Evolutionary conservation across 2,329 filamentous ascomycete species (phyloP).

Genomic region (Xylariales sp.): DNA sequence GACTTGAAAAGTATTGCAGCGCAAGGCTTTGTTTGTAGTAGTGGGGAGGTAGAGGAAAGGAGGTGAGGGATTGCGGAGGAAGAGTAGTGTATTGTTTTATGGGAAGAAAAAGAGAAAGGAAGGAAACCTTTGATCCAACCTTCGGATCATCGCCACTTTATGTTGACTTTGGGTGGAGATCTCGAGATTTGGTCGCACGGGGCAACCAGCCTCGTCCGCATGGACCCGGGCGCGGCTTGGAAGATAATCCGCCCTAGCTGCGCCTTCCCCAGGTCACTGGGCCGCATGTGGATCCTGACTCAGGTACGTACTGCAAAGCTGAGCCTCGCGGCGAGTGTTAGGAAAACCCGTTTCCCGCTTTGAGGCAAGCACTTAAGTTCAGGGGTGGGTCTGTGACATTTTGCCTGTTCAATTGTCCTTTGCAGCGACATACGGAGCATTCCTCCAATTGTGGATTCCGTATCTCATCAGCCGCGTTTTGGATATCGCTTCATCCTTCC

Average conservation of each 20-base stretch:
- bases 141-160: neutral
- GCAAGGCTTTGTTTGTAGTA: constrained; percentile 17
- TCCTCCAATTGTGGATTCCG: neutral
- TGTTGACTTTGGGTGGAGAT: constrained; percentile 7
- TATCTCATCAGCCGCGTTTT: neutral
- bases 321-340: too few relatives aligned
- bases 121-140: too few relatives aligned
- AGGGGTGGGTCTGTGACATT: too few relatives aligned
- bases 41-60: constrained; percentile 6
- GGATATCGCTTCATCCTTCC: too few relatives aligned
- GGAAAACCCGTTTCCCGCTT: neutral
- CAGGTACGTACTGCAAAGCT: too few relatives aligned
- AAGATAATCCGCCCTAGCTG: constrained; percentile 3
- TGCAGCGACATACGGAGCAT: too few relatives aligned
- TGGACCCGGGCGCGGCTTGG: neutral
- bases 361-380: neutral
- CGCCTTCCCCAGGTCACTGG: neutral
- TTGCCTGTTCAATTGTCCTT: too few relatives aligned
- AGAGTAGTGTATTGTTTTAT: constrained; percentile 8
- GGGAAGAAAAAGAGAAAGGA: neutral
- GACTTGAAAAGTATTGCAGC: constrained; percentile 30
- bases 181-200: constrained; percentile 12
- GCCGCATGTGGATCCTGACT: too few relatives aligned
- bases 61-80: constrained; percentile 7
- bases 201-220: too few relatives aligned